phyloP scores from a whole-genome alignment of 768 basidiomycete genomes.

The Heimioporus sp. region DNA sequence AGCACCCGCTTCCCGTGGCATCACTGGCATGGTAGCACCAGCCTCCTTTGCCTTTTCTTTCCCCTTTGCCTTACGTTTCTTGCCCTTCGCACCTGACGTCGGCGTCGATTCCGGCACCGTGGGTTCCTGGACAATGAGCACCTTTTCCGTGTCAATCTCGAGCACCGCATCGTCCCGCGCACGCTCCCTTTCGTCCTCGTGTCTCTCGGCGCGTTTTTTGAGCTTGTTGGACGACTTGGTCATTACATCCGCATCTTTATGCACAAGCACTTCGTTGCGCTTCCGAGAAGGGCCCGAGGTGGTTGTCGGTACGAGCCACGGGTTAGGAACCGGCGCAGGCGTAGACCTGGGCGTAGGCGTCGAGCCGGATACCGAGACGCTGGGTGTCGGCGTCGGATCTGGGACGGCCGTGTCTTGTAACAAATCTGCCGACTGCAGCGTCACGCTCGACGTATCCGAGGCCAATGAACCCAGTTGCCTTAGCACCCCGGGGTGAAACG shows the following conservation, averaged over 20 bases:
- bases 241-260: constrained; percentile 57
- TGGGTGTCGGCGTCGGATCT: constrained; percentile 9
- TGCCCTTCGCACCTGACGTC: neutral
- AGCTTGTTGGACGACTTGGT: constrained; percentile 75
- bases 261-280: constrained; percentile 69
- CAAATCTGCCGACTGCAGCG: constrained; percentile 57
- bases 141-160: constrained; percentile 55
- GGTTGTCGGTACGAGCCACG: constrained; percentile 65
- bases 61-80: constrained; percentile 20
- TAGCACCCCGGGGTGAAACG: constrained; percentile 48
- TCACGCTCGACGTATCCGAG: constrained; percentile 67
- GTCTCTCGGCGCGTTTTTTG: constrained; percentile 60
- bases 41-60: neutral
- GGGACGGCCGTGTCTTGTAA: constrained; percentile 33
- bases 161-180: constrained; percentile 73
- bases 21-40: no score
- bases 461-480: constrained; percentile 32
- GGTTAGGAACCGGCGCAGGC: constrained; percentile 48
- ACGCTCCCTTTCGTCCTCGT: constrained; percentile 53
- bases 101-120: neutral
- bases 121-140: constrained; percentile 9
- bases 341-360: constrained; percentile 19
- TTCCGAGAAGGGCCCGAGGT: constrained; percentile 57
- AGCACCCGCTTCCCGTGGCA: no score
- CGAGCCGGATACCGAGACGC: constrained; percentile 13